Percentiles rank a stretch among this genome's conserved stretches.
Conservation (phyloP, 441 rosid species). For the Manihot esculenta region DNA sequence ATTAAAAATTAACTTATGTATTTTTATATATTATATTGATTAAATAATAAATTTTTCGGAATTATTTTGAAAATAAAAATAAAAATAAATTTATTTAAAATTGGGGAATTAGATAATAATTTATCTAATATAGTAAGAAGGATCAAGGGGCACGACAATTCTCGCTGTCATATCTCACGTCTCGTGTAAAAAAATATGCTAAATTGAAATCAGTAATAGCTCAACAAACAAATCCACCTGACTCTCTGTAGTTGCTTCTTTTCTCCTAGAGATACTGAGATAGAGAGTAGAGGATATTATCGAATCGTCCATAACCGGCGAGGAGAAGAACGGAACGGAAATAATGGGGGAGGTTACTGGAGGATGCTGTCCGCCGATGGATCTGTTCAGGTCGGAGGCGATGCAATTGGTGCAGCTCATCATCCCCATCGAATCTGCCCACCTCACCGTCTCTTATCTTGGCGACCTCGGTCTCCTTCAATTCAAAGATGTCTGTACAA, state of each 20-base stretch:
- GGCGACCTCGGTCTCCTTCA: conserved; percentile 87
- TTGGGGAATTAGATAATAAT: too few relatives aligned
- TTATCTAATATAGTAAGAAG: too few relatives aligned
- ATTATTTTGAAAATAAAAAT: too few relatives aligned
- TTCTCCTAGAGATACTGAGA: not conserved
- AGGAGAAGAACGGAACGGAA: not conserved
- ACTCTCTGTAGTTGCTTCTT: not conserved
- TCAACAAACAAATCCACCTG: not conserved
- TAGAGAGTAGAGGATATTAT: conserved; percentile 1
- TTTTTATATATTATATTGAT: too few relatives aligned
- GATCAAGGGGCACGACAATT: conserved; percentile 18
- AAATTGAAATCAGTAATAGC: not conserved
- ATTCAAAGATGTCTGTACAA: conserved; percentile 76
- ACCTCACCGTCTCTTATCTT: conserved; percentile 74
- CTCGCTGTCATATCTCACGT: not conserved
- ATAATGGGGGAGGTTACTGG: conserved; percentile 51
- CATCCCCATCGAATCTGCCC: conserved; percentile 85
- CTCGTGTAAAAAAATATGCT: not conserved
- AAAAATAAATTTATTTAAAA: too few relatives aligned
- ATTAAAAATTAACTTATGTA: too few relatives aligned
- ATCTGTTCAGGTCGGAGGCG: conserved; percentile 79
- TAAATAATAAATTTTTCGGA: too few relatives aligned
- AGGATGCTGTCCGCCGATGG: conserved; percentile 87
- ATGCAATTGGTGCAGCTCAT: conserved; percentile 88
- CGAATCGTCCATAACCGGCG: conserved; percentile 13